These are phyloP conservation scores for Fonsecaea nubica DNA, from an alignment of 2,329 filamentous ascomycete genomes.

Conservation along the genomic window DNA sequence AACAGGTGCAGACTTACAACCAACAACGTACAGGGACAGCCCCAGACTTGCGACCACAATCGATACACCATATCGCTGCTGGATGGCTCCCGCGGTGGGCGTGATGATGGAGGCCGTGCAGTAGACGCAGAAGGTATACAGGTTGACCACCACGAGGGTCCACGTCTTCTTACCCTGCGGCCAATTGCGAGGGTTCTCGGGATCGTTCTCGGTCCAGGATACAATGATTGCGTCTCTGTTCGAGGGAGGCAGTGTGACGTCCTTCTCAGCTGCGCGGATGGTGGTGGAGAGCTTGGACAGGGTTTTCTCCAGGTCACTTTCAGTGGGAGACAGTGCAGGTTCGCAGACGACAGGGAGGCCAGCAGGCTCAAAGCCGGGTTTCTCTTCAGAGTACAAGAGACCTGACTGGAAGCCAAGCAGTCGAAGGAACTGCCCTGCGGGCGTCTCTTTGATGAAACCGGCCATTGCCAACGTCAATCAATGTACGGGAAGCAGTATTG, in stretches of 20 bases:
- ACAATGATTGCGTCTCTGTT: conserved; percentile 40
- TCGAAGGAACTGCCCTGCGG: conserved; percentile 30
- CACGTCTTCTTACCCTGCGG: conserved; percentile 47
- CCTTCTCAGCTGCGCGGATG: conserved; percentile 1
- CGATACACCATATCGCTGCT: conserved; percentile 40
- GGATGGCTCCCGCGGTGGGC: conserved; percentile 39
- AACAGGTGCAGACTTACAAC: conserved; percentile 13
- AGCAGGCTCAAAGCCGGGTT: conserved; percentile 16
- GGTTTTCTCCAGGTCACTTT: conserved; percentile 12
- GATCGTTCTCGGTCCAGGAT: conserved; percentile 52
- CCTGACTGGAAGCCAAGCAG: conserved; percentile 15
- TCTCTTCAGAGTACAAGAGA: conserved; percentile 28
- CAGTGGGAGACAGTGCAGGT: not conserved
- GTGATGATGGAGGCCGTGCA: conserved; percentile 46
- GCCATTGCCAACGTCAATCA: conserved; percentile 1
- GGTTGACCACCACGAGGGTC: conserved; percentile 50
- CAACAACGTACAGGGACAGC: conserved; percentile 44
- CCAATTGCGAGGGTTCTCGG: conserved; percentile 54
- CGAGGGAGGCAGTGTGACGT: not conserved
- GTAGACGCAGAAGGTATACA: conserved; percentile 50
- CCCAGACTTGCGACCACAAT: conserved; percentile 41
- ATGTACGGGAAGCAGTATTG: not conserved
- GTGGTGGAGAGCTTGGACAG: not conserved
- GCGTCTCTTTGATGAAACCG: conserved; percentile 25
- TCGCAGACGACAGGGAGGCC: not conserved